Conservation (phyloP, 495 filamentous ascomycete genomes). For the Entonaema liquescens region DNA sequence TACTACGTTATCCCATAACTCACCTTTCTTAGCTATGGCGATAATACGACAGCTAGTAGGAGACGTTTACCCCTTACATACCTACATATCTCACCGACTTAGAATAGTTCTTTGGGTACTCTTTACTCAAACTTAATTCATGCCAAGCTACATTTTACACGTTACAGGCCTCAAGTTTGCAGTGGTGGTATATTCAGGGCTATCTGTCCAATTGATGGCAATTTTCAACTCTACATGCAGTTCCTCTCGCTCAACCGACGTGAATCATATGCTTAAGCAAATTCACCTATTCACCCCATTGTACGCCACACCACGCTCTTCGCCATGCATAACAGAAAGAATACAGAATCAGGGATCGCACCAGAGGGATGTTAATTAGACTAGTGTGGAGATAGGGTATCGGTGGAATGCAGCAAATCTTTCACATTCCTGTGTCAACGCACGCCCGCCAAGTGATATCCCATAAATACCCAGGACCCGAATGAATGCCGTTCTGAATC, state of each 20-base stretch:
- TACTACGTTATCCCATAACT: neutral
- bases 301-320: constrained; percentile 27
- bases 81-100: too few species aligned
- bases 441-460: constrained; percentile 15
- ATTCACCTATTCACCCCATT: constrained; percentile 6
- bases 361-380: neutral
- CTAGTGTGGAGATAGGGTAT: neutral
- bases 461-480: constrained; percentile 12
- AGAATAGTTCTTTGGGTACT: neutral
- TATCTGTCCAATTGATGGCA: constrained; percentile 8
- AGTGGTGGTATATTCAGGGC: neutral
- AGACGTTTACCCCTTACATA: neutral
- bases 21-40: neutral
- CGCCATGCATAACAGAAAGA: constrained; percentile 36
- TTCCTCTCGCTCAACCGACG: neutral
- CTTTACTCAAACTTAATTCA: neutral
- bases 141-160: neutral
- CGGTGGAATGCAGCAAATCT: constrained; percentile 23
- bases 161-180: neutral
- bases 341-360: constrained; percentile 14
- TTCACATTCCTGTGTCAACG: constrained; percentile 23
- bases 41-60: neutral
- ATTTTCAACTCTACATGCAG: constrained; percentile 16
- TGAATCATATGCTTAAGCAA: constrained; percentile 13
- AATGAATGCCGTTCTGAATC: neutral